These are phyloP conservation scores for Suillus occidentalis DNA, from an alignment of 768 basidiomycete genomes.

Conservation along the genomic window DNA sequence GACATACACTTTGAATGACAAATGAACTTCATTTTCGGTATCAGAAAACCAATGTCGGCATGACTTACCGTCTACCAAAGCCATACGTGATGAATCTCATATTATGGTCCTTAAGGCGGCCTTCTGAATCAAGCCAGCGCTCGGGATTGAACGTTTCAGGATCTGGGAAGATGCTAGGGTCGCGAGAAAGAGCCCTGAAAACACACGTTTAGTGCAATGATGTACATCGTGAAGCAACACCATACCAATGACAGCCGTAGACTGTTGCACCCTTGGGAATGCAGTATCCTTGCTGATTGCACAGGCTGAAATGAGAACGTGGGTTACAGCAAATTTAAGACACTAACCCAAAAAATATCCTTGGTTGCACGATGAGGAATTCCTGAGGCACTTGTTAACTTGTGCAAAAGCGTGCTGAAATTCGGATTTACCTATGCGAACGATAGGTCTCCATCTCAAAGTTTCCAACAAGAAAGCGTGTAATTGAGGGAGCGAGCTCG, in stretches of 20 bases:
- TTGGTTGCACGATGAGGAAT: not conserved
- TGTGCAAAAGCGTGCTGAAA: not conserved
- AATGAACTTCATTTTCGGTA: not conserved
- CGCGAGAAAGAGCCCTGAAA: not conserved
- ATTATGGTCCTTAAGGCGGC: not conserved
- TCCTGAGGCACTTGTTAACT: not conserved
- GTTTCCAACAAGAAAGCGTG: not conserved
- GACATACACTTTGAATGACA: not conserved
- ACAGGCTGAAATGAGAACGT: not conserved
- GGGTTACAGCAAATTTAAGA: not conserved
- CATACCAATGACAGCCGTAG: not conserved
- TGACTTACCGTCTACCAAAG: constrained; percentile 43
- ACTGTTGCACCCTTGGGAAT: not conserved
- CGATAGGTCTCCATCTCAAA: not conserved
- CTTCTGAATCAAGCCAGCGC: not conserved
- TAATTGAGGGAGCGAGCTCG: not conserved
- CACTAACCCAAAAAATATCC: not conserved
- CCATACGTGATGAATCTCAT: constrained; percentile 47
- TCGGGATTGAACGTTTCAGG: not conserved
- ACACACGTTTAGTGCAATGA: fast-evolving
- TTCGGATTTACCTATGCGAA: not conserved
- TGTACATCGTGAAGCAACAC: not conserved
- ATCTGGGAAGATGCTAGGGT: not conserved
- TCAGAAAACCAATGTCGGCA: not conserved
- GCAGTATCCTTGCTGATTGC: not conserved